Conservation (phyloP, 148 eudicot genomes). For the Drosera capensis region DNA sequence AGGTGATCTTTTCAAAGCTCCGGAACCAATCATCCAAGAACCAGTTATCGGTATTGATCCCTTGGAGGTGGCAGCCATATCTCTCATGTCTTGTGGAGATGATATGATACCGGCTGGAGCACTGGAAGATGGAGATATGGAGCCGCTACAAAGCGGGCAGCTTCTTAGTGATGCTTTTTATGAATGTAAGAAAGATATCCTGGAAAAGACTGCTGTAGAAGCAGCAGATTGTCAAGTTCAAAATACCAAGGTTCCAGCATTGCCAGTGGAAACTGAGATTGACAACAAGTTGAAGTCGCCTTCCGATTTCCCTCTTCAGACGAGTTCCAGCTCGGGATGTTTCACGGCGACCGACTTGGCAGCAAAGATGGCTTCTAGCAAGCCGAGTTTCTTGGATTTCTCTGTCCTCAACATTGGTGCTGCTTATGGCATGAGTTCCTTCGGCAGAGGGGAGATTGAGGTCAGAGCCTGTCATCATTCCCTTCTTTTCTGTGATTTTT, state of each 20-base stretch:
- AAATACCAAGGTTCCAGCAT: conserved; percentile 32
- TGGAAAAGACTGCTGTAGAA: conserved; percentile 36
- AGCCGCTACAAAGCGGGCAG: conserved; percentile 43
- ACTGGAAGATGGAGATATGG: conserved; percentile 40
- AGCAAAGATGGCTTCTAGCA: conserved; percentile 22
- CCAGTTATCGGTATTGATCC: conserved; percentile 51
- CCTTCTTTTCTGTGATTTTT: neutral
- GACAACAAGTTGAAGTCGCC: conserved; percentile 15
- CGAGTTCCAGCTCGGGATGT: conserved; percentile 64
- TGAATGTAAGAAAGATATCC: conserved; percentile 57
- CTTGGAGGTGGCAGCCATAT: conserved; percentile 41
- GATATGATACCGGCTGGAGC: conserved; percentile 16
- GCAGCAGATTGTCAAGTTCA: conserved; percentile 42
- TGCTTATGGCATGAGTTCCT: conserved; percentile 73
- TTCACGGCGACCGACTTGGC: conserved; percentile 64
- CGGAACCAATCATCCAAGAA: conserved; percentile 70
- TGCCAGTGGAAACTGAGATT: conserved; percentile 33
- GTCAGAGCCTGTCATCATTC: conserved; percentile 20
- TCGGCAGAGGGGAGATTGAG: conserved; percentile 91
- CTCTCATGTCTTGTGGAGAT: conserved; percentile 55
- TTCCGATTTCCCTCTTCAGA: conserved; percentile 18
- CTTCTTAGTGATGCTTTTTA: conserved; percentile 56
- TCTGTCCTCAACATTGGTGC: conserved; percentile 43
- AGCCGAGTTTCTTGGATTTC: conserved; percentile 54
- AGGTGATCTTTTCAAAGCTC: conserved; percentile 92